Evolutionary conservation across 1,284 basidiomycete species (phyloP), one percentile per base, ranked within the genome.

Genomic region (Flammula alnicola): DNA sequence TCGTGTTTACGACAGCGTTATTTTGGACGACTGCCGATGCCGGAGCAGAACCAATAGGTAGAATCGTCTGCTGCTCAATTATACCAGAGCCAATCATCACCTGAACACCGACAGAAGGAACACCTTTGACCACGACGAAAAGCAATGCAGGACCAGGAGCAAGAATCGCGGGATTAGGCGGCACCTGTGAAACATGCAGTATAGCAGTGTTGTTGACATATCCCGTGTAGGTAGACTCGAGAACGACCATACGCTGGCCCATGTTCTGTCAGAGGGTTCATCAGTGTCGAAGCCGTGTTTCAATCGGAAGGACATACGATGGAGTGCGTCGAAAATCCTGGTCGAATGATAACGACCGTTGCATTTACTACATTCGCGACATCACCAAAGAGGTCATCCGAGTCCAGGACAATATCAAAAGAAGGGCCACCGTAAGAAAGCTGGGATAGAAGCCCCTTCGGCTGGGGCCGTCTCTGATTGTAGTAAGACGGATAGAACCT

Each of bases 291-390:
- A 3, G n/a, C n/a, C n/a, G n/a, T 20, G 5, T 20, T n/a, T 16
- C 20, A 32, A 12, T 12, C 31, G 31, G 47, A 2, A 32, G 27
- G n/a, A 59, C 72, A 35, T 51, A 83, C 81, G 75, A 94, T 87
- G 5, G 84, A 78, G 71, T 95, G 93, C 1, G 92, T 95, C 1
- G 88, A 88, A 74, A 92, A 95, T 0, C 93, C 93, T 5, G 88
- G 78, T 49, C 92, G 79, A 61, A 95, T 80, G 47, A 95, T 61
- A 33, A 90, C 78, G 8, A 91, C 90, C 41, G 78, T 82, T 22
- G 89, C 80, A 52, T 77, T 77, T 57, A 73, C 44, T 0, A 77
- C 63, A 56, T 80, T 79, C 6, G 69, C 59, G 25, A 75, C 68
- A 49, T 80, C 67, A 4, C 72, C 73, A 32, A 67, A 73, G 9